A percentile compares a stretch with the other conserved stretches of the same genome.
phyloP scores from a whole-genome alignment of 2,329 filamentous ascomycete species.

The Graphiopsis chlorocephala region DNA sequence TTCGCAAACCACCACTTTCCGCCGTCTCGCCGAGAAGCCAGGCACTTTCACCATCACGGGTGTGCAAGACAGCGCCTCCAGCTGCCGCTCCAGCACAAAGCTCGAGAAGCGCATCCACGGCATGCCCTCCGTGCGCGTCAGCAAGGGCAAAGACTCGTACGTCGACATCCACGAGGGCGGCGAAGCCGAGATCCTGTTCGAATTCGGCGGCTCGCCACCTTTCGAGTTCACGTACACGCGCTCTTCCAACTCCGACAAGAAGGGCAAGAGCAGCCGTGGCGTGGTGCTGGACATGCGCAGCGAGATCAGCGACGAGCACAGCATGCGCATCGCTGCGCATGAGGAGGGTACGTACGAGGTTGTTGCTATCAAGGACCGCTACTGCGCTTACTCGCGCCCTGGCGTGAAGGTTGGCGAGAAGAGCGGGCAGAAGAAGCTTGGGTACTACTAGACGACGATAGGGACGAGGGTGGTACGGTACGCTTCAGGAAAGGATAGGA shows the following conservation, averaged over 20 bases:
- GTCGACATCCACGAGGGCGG: conserved; percentile 97
- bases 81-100: conserved; percentile 77
- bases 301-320: conserved; percentile 77
- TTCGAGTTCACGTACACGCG: conserved; percentile 98
- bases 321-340: conserved; percentile 76
- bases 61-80: conserved; percentile 81
- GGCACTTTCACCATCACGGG: conserved; percentile 85
- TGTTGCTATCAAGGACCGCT: conserved; percentile 89
- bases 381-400: conserved; percentile 67
- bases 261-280: conserved; percentile 60
- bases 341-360: conserved; percentile 98
- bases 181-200: conserved; percentile 87
- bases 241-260: conserved; percentile 77
- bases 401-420: conserved; percentile 22
- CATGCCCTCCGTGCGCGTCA: conserved; percentile 87
- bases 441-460: conserved; percentile 3
- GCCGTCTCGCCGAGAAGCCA: conserved; percentile 86
- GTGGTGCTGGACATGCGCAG: conserved; percentile 86
- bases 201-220: conserved; percentile 91
- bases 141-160: conserved; percentile 73
- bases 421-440: conserved; percentile 22
- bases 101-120: conserved; percentile 84
- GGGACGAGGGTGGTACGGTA: neutral
- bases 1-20: conserved; percentile 77
- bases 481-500: neutral